A percentile compares a stretch with the other conserved stretches of the same genome.
Conservation (phyloP, 75 land plant genomes). For the Cupressus sempervirens region DNA sequence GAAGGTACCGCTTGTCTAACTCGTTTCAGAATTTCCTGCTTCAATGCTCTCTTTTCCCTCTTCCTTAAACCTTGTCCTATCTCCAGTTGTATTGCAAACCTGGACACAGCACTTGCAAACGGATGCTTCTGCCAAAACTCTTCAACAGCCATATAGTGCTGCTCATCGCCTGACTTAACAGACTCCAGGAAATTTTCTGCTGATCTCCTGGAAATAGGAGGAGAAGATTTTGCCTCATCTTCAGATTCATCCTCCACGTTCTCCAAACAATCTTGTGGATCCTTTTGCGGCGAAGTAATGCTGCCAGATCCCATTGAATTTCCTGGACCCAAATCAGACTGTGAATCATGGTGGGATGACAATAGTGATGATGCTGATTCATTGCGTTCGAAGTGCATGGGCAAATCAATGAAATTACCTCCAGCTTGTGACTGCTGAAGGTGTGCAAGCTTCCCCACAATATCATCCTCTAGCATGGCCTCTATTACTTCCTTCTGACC, state of each 20-base stretch:
- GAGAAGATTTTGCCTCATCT: neutral
- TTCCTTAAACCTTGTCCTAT: constrained; percentile 66
- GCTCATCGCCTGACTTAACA: neutral
- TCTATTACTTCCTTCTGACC: constrained; percentile 55
- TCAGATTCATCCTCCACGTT: neutral
- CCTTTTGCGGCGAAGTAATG: neutral
- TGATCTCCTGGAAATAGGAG: neutral
- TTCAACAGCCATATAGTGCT: neutral
- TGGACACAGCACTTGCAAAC: constrained; percentile 60
- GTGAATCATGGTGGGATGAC: neutral
- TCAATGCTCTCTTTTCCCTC: constrained; percentile 54
- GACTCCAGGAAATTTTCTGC: neutral
- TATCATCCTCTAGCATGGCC: constrained; percentile 38
- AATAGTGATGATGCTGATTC: neutral
- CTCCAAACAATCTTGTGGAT: neutral
- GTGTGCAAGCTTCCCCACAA: constrained; percentile 39
- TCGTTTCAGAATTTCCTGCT: constrained; percentile 45
- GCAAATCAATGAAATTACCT: constrained; percentile 35
- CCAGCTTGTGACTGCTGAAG: constrained; percentile 49
- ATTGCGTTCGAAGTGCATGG: neutral
- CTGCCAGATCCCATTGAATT: neutral
- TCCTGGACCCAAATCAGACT: neutral
- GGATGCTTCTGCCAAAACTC: constrained; percentile 28
- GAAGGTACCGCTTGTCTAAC: constrained; percentile 35
- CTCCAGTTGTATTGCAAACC: constrained; percentile 57